Evolutionary conservation across 2,329 filamentous ascomycete species (phyloP), one percentile per base, ranked within the genome.

Genomic region (Neofusicoccum ribis): DNA sequence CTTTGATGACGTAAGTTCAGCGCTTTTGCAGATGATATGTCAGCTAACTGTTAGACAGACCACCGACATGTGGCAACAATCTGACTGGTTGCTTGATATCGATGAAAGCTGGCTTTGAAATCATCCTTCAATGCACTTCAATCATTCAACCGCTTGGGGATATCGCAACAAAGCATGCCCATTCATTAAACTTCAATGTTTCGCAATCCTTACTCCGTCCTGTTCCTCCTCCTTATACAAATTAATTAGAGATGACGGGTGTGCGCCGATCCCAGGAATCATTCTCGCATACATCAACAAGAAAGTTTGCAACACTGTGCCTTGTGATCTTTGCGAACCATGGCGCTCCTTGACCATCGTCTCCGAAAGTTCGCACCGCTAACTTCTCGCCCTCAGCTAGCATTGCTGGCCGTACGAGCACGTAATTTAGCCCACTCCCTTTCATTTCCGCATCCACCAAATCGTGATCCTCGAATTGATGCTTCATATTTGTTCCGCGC

Each of bases 391-490:
- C 80, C 1, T 81, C 80, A 2, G 76, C 75, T 67, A 85, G 71
- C 61, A 82, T 78, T 1, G 74, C 72, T 3, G 83, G 81, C 2
- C 82, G 74, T 4, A 81, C 80, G n/a, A 85, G 60, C 3, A 84
- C 81, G 69, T 75, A 82, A 4, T 75, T 70, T 15, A 80, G 68
- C 1, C 72, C 77, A 12, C 68, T 73, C 0, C 58, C 70, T 56
- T 77, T 77, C 0, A 83, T 73, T 68, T 82, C 74, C 12, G 68
- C 64, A 43, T 84, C 83, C 41, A 84, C 78, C 37, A 74, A 72
- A 56, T 81, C 76, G 66, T 86, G 84, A 64, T 86, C 85, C 1
- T 79, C 72, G 34, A 80, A 78, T 52, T 80, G 80, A 36, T 79
- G 73, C 20, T 69, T 73, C 80, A 85, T 84, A 66, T 81, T 80